A percentile compares a stretch with the other conserved stretches of the same genome.
These are phyloP conservation scores for Paraphysoderma sedebokerense DNA, from an alignment of 371 early-diverging fungal genomes.

Conservation along the genomic window DNA sequence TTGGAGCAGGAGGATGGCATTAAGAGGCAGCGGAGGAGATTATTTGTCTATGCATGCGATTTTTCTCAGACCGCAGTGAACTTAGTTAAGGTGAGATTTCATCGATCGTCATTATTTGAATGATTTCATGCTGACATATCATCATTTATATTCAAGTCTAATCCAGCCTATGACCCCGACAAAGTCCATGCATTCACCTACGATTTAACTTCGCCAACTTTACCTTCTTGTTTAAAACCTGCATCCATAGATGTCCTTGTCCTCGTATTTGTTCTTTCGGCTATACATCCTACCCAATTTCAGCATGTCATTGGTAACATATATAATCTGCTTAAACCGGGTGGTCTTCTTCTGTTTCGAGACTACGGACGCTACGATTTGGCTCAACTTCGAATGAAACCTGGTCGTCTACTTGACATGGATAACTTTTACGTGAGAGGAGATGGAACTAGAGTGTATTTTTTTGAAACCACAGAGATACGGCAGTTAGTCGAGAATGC, in stretches of 20 bases:
- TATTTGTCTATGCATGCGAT: slow-evolving; percentile 43
- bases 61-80: slow-evolving; percentile 38
- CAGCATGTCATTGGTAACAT: slow-evolving; percentile 17
- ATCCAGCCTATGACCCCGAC: slow-evolving; percentile 24
- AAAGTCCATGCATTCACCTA: slow-evolving; percentile 15
- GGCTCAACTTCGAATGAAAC: slow-evolving; percentile 61
- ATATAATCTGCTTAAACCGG: slow-evolving; percentile 24
- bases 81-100: slow-evolving; percentile 19
- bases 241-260: slow-evolving; percentile 27
- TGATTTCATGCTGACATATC: slow-evolving; percentile 26
- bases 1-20: background rate
- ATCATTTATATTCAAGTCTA: slow-evolving; percentile 50
- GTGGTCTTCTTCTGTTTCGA: slow-evolving; percentile 25
- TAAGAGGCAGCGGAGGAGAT: slow-evolving; percentile 14
- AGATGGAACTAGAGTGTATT: slow-evolving; percentile 58
- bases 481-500: slow-evolving; percentile 27
- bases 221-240: slow-evolving; percentile 16
- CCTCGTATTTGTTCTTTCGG: slow-evolving; percentile 53
- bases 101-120: slow-evolving; percentile 13
- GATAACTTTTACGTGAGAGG: slow-evolving; percentile 62
- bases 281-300: slow-evolving; percentile 31
- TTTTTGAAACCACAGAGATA: slow-evolving; percentile 41
- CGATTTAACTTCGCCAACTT: background rate
- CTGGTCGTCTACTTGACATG: slow-evolving; percentile 32
- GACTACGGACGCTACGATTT: slow-evolving; percentile 50